Percentiles rank a stretch among this genome's conserved stretches.
Evolutionary conservation across 75 land plant genomes (phyloP).

Genomic region (Chamaecyparis obtusa): DNA sequence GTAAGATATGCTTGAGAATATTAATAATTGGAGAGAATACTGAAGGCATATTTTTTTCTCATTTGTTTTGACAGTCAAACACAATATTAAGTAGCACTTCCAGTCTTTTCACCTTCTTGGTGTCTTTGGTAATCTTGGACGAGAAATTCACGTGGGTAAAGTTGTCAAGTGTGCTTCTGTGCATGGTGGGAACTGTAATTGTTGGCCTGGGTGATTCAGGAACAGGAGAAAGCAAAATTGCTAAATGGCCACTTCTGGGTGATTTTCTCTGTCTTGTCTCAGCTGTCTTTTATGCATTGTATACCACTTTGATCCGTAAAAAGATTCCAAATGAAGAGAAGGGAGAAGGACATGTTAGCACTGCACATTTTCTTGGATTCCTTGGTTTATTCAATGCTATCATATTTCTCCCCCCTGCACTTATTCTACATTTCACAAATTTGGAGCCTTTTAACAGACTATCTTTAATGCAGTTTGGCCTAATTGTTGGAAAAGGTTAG

Average conservation of each 20-base stretch:
- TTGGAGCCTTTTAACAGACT: constrained; percentile 69
- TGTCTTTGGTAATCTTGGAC: constrained; percentile 64
- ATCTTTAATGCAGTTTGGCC: constrained; percentile 62
- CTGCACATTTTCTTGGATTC: constrained; percentile 89
- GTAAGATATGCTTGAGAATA: neutral
- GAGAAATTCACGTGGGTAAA: constrained; percentile 93
- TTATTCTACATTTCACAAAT: constrained; percentile 70
- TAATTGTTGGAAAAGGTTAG: constrained; percentile 91
- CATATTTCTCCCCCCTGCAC: constrained; percentile 45
- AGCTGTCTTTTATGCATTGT: constrained; percentile 70
- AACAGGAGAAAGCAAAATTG: constrained; percentile 29
- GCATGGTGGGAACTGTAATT: constrained; percentile 91
- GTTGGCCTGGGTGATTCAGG: constrained; percentile 79
- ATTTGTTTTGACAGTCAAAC: constrained; percentile 70
- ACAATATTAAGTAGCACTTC: constrained; percentile 94
- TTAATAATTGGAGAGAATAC: neutral
- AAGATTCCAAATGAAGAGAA: constrained; percentile 77
- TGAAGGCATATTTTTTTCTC: neutral
- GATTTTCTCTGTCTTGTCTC: constrained; percentile 79
- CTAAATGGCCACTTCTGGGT: constrained; percentile 72
- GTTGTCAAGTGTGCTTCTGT: constrained; percentile 84
- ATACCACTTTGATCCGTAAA: constrained; percentile 80
- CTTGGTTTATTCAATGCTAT: constrained; percentile 67
- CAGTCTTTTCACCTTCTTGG: constrained; percentile 92
- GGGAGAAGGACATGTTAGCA: constrained; percentile 67